These are phyloP conservation scores for Penicillium sp. DNA, from an alignment of 2,329 filamentous ascomycete genomes.

Conservation along the genomic window DNA sequence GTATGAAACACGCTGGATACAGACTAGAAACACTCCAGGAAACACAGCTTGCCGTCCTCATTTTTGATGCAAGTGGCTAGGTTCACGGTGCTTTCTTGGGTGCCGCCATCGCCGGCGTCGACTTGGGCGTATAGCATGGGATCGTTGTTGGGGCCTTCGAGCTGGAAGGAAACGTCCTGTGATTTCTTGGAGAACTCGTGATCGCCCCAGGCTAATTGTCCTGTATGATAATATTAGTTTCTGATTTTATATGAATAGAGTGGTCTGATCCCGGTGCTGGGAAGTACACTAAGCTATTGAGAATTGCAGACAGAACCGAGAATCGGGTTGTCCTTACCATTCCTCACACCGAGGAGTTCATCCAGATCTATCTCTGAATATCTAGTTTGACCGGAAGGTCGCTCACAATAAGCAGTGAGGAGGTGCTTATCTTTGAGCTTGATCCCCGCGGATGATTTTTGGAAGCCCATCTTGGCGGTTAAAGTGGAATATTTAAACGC, in stretches of 20 bases:
- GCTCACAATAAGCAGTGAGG: conserved; percentile 20
- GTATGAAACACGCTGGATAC: not conserved
- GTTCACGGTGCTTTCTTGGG: conserved; percentile 13
- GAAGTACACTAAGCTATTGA: too few relatives aligned
- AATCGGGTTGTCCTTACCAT: conserved; percentile 11
- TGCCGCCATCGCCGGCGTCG: conserved; percentile 10
- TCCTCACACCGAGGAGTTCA: conserved; percentile 14
- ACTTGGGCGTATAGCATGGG: conserved; percentile 19
- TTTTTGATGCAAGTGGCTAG: conserved; percentile 24
- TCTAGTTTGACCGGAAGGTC: conserved; percentile 12
- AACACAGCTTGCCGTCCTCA: conserved; percentile 17
- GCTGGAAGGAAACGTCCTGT: conserved; percentile 11
- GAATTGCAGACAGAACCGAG: not conserved
- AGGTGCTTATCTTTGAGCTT: conserved; percentile 20
- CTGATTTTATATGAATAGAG: not conserved
- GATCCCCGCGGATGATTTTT: conserved; percentile 19
- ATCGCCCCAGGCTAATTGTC: conserved; percentile 19
- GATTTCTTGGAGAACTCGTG: conserved; percentile 13
- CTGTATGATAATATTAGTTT: conserved; percentile 4
- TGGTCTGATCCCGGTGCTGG: not conserved
- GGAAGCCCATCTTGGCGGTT: conserved; percentile 19
- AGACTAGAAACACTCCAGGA: conserved; percentile 23
- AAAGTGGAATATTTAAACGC: not conserved
- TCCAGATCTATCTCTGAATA: conserved; percentile 25
- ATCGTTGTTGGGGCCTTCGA: conserved; percentile 16